A percentile compares a stretch with the other conserved stretches of the same genome.
phyloP scores from a whole-genome alignment of 805 yeast species.

The Candida rishiriensis region DNA sequence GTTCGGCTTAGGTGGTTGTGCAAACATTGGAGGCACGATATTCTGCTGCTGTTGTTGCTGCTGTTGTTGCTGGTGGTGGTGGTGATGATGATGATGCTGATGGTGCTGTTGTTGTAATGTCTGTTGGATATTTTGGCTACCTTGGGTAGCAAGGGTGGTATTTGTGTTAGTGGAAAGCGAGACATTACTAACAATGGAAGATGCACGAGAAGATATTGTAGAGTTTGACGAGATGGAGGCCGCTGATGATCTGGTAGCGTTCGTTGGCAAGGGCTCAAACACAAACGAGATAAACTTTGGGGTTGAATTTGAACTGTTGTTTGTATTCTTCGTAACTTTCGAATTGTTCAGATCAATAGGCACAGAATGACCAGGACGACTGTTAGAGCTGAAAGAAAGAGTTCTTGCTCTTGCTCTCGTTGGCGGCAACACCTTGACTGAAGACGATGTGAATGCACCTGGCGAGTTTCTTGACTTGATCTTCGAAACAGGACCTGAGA shows the following conservation, averaged over 20 bases:
- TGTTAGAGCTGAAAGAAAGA: conserved; percentile 4
- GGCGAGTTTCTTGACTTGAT: too few relatives aligned
- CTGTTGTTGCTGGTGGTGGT: not conserved
- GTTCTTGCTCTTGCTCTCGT: conserved; percentile 6
- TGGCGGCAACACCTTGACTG: not conserved
- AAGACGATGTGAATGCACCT: too few relatives aligned
- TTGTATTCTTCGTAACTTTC: not conserved
- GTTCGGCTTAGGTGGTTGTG: conserved; percentile 1
- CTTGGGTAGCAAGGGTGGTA: not conserved
- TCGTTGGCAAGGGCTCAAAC: conserved; percentile 16
- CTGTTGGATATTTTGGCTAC: not conserved
- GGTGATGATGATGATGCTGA: not conserved
- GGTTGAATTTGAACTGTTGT: conserved; percentile 2
- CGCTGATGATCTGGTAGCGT: conserved; percentile 9
- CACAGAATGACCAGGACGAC: not conserved
- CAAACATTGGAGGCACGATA: too few relatives aligned
- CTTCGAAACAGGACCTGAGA: too few relatives aligned
- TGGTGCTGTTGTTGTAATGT: not conserved
- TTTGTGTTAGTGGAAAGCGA: conserved; percentile 10
- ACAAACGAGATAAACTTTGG: conserved; percentile 18
- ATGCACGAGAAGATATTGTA: conserved; percentile 13
- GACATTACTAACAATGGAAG: conserved; percentile 9
- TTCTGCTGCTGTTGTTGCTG: not conserved
- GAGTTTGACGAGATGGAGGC: conserved; percentile 18
- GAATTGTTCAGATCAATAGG: conserved; percentile 2